Base-by-base conservation (phyloP, 1,284 basidiomycete species). In the Schizopora paradoxa region DNA sequence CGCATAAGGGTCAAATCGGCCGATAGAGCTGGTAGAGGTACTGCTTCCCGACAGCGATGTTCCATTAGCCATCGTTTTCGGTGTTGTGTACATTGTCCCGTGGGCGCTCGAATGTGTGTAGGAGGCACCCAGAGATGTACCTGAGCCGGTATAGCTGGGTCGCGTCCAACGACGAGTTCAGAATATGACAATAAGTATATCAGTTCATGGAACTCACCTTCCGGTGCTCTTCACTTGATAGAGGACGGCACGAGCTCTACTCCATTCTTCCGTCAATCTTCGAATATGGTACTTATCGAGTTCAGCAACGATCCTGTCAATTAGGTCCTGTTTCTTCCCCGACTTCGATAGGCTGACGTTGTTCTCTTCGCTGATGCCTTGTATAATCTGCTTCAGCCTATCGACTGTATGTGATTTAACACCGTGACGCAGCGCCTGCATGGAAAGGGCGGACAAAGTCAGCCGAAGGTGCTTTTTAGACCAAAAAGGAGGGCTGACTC, bases 261-360 rank as follows among this genome's bases (percentile, higher is more conserved):
- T 61, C 78, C 82, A 89, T 58, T 71, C 76, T 51, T 82, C 82
- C 28, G 73, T 65, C 48, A 70, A 66, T 56, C 73, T 75, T 1
- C 61, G 60, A 45, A 63, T 61, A 57, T 73, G 75, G 80, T 82
- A 87, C 38, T 55, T 51, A 49, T 83, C 77, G 54, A 90, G 63
- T 50, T 71, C 66, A 8, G 55, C 55, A 33, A 70, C 63, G 51
- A 87, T 80, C 49, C 81, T 74, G 59, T 88, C 79, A 58, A 91
- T 88, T 37, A 91, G 74, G 22, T 90, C 86, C 54, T 85, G 79
- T 61, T 91, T 91, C 67, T 84, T 87, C 27, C 88, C 88, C n/a
- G 82, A 73, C 63, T 86, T 85, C 43, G 76, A 72, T 21, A 90
- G 67, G 54, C 76, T 73, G 4, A 77, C 76, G 41, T 68, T 66